Evolutionary conservation across 2,329 filamentous ascomycete species (phyloP), one percentile per base, ranked within the genome.

Genomic region (Emmonsia crescens): DNA sequence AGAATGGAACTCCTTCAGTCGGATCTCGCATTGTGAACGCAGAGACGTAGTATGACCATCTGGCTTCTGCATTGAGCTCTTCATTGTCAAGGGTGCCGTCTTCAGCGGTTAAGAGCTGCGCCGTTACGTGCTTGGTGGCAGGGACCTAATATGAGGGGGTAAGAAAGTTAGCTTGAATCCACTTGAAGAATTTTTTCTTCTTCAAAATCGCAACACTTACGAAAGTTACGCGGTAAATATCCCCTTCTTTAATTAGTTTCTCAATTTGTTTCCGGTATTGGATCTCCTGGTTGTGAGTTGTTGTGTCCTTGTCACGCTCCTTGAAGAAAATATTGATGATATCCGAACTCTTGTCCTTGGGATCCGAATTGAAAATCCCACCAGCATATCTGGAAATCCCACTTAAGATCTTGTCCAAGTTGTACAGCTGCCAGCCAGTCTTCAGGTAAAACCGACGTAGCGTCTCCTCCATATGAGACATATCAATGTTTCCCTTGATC

Each of bases 1-100:
- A 81, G 57, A 86, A 80, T 6, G 82, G 78, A 2, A 94, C 82
- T 16, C 89, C 89, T 74, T 94, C 89, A 0, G 94, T 99, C 1
- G 90, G 89, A 70, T 96, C 91, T 29, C 92, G 83, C 65, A 91
- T 89, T 67, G 91, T 89, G 74, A 89, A 97, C 0, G 92, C 91
- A 21, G 93, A 92, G 62, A 96, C 90, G 73, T 99, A 99, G 77
- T 95, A 96, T 68, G 93, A 89, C 94, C 94, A 99, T 46, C 85
- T 79, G 64, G 82, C 81, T 66, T 85, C 81, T 3, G 79, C 75
- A 59, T 79, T 82, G 29, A 85, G 82, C 64, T 91, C 86, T 61
- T 87, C 87, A 58, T 86, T 84, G 70, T 94, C 88, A 79, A 96
- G 80, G 0, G 84, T 86, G 1, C 80, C 87, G 67, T 96, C 91